Percentiles rank a stretch among this genome's conserved stretches.
phyloP scores from a whole-genome alignment of 495 filamentous ascomycete genomes.

The Xylaria acuta region DNA sequence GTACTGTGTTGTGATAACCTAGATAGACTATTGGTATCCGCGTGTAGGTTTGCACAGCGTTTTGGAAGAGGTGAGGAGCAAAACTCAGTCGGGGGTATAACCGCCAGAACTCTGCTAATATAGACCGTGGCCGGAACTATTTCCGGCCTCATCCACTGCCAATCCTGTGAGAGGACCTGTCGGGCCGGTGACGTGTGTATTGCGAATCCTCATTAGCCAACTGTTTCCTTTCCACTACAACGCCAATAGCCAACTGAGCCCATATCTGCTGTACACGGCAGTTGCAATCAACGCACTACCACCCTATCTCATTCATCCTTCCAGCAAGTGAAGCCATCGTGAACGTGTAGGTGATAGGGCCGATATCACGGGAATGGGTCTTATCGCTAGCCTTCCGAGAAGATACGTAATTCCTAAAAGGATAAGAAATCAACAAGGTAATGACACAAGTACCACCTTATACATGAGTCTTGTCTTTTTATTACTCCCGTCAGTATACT shows the following conservation, averaged over 20 bases:
- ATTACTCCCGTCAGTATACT: neutral
- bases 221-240: neutral
- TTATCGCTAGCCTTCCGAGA: neutral
- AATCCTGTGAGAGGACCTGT: neutral
- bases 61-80: constrained; percentile 19
- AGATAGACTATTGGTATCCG: neutral
- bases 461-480: neutral
- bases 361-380: neutral
- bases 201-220: neutral
- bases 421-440: neutral
- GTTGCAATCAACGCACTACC: neutral
- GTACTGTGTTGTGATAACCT: neutral
- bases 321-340: constrained; percentile 11
- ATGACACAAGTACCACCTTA: neutral
- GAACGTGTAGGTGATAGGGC: neutral
- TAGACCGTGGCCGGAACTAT: constrained; percentile 41
- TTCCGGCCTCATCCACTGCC: constrained; percentile 38
- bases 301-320: neutral
- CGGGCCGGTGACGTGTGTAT: constrained; percentile 20
- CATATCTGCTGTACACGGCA: neutral
- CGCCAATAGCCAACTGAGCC: neutral
- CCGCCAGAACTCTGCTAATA: constrained; percentile 33
- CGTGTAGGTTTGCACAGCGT: neutral
- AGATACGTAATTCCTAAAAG: neutral
- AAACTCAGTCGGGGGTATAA: neutral